These are phyloP conservation scores for Murraya paniculata DNA, from an alignment of 345 rosid species.

Conservation along the genomic window DNA sequence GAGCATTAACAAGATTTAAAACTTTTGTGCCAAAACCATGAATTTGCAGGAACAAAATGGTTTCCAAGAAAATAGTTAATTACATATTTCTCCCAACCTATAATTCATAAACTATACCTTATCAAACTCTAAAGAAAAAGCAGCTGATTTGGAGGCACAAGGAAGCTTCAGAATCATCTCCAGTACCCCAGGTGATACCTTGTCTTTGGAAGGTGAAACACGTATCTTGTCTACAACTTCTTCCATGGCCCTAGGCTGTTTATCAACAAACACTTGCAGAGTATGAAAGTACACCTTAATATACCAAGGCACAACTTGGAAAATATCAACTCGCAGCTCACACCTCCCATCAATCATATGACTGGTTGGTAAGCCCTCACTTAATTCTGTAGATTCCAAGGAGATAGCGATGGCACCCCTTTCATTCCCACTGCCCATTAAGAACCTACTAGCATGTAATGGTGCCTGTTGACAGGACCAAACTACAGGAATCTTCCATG, in stretches of 20 bases:
- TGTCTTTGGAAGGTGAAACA: slow-evolving; percentile 86
- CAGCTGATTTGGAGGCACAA: slow-evolving; percentile 65
- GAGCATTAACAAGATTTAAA: neutral
- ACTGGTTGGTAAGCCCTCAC: slow-evolving; percentile 26
- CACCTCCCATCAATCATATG: slow-evolving; percentile 33
- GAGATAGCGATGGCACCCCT: slow-evolving; percentile 93
- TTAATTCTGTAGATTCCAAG: slow-evolving; percentile 53
- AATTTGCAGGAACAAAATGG: neutral
- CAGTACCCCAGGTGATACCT: slow-evolving; percentile 87
- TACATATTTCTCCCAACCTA: neutral
- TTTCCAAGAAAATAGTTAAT: neutral
- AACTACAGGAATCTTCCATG: slow-evolving; percentile 67
- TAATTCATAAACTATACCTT: slow-evolving; percentile 50
- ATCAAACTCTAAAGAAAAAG: slow-evolving; percentile 82
- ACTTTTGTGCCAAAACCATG: neutral
- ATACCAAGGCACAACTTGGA: slow-evolving; percentile 98
- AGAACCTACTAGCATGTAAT: slow-evolving; percentile 69
- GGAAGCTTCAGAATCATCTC: slow-evolving; percentile 85
- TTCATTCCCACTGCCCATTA: slow-evolving; percentile 98
- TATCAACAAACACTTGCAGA: slow-evolving; percentile 70
- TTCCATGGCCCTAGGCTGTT: slow-evolving; percentile 40
- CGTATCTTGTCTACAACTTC: slow-evolving; percentile 63
- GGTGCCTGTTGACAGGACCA: slow-evolving; percentile 80
- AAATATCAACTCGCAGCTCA: slow-evolving; percentile 56
- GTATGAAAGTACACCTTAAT: slow-evolving; percentile 83